Conservation (phyloP, 306 rosid genomes). For the Cucurbita moschata region DNA sequence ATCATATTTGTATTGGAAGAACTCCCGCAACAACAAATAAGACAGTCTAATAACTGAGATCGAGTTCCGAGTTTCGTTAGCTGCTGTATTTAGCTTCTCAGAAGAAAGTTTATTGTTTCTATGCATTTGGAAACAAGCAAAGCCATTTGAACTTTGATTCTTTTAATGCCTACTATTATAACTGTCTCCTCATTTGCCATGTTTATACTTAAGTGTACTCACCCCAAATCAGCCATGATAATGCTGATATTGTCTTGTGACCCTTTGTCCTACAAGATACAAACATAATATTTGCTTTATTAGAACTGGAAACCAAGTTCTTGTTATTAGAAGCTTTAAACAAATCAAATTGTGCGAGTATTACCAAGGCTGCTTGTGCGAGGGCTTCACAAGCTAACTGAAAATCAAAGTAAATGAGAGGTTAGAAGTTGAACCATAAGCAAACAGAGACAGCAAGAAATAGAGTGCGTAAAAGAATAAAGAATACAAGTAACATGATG, state of each 20-base stretch:
- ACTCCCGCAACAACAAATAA: background rate
- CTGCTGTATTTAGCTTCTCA: background rate
- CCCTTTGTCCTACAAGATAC: conserved; percentile 41
- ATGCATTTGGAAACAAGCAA: conserved; percentile 1
- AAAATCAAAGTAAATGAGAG: conserved; percentile 5
- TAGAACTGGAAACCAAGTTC: background rate
- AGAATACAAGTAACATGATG: background rate
- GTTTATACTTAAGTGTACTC: background rate
- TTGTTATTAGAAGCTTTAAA: background rate
- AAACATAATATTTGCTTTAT: background rate
- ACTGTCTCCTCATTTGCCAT: background rate
- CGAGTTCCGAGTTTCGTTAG: background rate
- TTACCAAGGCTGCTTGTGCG: conserved; percentile 77
- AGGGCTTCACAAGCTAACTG: conserved; percentile 90
- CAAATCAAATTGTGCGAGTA: background rate
- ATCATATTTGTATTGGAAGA: background rate
- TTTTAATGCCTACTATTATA: background rate
- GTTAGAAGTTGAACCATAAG: background rate
- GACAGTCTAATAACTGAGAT: background rate
- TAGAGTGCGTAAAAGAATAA: background rate
- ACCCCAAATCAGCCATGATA: conserved; percentile 89
- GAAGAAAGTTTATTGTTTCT: background rate
- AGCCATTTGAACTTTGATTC: background rate
- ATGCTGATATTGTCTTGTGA: conserved; percentile 95
- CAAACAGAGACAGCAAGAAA: background rate